Percentiles rank a stretch among this genome's conserved stretches.
Evolutionary conservation across 2,329 filamentous ascomycete genomes (phyloP).

Genomic region (Chaetothyriales sp.): DNA sequence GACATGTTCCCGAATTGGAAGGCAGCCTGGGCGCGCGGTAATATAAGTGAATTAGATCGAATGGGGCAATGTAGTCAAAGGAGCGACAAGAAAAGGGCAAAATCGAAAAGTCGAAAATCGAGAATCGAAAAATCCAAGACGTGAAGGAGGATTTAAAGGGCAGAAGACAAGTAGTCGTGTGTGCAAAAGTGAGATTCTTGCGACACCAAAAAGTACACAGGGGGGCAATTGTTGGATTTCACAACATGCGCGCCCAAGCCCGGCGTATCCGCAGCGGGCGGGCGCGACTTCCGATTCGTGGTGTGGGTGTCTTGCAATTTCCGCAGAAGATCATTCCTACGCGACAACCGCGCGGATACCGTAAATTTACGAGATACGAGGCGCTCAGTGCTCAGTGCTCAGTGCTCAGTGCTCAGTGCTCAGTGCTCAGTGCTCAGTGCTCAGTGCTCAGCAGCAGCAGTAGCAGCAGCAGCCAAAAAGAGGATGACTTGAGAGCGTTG

Average conservation of each 20-base stretch:
- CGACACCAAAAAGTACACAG: background rate
- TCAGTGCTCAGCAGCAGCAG: background rate
- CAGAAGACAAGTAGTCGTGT: background rate
- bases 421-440: conserved; percentile 3
- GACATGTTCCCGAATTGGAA: conserved; percentile 5
- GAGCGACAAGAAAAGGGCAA: conserved; percentile 11
- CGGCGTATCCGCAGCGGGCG: conserved; percentile 6
- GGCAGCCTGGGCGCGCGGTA: background rate
- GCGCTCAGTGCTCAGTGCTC: conserved; percentile 1
- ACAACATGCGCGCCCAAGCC: conserved; percentile 3
- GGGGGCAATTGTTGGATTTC: background rate
- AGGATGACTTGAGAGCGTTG: background rate
- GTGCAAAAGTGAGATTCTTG: background rate
- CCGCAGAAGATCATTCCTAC: conserved; percentile 5
- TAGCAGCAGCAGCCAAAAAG: too few relatives aligned
- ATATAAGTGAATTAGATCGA: background rate
- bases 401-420: background rate
- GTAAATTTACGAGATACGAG: conserved; percentile 9
- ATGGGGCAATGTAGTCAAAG: background rate
- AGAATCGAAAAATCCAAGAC: conserved; percentile 9
- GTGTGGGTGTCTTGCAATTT: conserved; percentile 10
- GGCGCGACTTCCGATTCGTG: conserved; percentile 10
- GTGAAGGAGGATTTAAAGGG: background rate
- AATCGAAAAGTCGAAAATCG: too few relatives aligned
- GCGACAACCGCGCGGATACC: conserved; percentile 15